Evolutionary conservation across 2,329 filamentous ascomycete species (phyloP), one percentile per base, ranked within the genome.

Genomic region (Hymenoscyphus albidus): DNA sequence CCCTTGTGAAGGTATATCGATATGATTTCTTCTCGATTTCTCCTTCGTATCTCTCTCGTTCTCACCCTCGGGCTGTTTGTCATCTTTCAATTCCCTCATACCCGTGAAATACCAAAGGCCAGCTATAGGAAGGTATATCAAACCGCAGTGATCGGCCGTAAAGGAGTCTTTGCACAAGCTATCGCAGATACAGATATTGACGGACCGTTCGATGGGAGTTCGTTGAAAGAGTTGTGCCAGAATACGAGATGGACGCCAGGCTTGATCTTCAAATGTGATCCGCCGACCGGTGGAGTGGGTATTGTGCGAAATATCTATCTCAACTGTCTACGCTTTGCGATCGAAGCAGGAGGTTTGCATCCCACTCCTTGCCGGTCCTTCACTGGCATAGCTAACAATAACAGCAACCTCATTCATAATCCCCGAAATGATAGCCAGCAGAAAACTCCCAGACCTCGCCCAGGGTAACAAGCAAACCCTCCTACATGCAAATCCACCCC

Each of bases 281-380:
- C 78, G n/a, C 74, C 76, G 5, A 73, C 77, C 1, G 81, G 80
- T 2, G 80, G 78, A 4, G 69, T 82, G n/a, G 78, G 75, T 5
- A 75, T 78, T 61, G 77, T 81, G 18, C 77, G 80, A 64, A 80
- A 80, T 67, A 77, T 77, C n/a, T 73, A 80, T 42, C 70, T 82
- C 61, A 78, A 77, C 64, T 82, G 80, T 70, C 70, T 82, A 27
- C 76, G 80, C 55, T 77, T 79, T 61, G 79, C 79, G 14, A 81
- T 82, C 39, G 79, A 81, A 73, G 78, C 80, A 54, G 81, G 81
- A 62, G 80, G 80, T 76, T 68, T 7, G 31, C n/a, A 9, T 9
- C 13, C 31, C 1, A 4, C 31, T 6, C 32, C 14, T 13, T 54
- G 9, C 27, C 27, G 2, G 2, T 27, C 27, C 18, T 54, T 10